Base-by-base conservation (phyloP, 768 basidiomycete genomes). In the Xerocomellus amylosporus region DNA sequence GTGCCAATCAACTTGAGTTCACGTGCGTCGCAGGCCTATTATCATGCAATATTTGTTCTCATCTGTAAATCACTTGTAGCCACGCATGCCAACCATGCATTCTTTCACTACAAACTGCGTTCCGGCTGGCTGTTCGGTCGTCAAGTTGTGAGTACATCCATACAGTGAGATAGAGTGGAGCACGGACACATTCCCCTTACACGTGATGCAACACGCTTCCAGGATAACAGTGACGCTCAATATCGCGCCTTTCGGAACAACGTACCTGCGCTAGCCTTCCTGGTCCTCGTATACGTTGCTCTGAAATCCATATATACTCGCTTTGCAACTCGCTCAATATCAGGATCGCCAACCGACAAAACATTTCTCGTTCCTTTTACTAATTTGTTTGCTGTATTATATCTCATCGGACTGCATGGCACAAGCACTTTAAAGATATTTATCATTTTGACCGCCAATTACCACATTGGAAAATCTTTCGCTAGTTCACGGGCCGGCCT, bases 171-270 rank as follows among this genome's bases (percentile, higher is more conserved):
- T 40, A n/a, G n/a, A n/a, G 10, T 43, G 36, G 44, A 20, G 24
- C 22, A 8, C 8, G 13, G 10, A 37, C 20, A 45, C 17, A 38
- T 10, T 45, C 31, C 40, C 41, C 24, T 39, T 51, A 51, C 48
- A n/a, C 22, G 13, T 24, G 34, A 36, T 44, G 9, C 26, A 39
- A 46, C 28, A 2, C 33, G n/a, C 36, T 45, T 34, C 10, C 58
- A 98, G 96, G 97, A 99, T 71, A 90, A 88, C 65, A 93, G 90
- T 58, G 97, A 98, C 64, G 74, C 79, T 0, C 97, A 98, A 74
- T 98, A 94, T 67, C 87, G 88, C 24, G 80, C 85, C 4, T 97
- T 99, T 71, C 83, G 97, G 37, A 77, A 80, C 61, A 91, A 93
- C 66, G 66, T 98, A 43, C 82, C 86, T 6, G 69, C 85, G 6